These are phyloP conservation scores for Aspergillus asperescens DNA, from an alignment of 495 filamentous ascomycete genomes.

Conservation along the genomic window DNA sequence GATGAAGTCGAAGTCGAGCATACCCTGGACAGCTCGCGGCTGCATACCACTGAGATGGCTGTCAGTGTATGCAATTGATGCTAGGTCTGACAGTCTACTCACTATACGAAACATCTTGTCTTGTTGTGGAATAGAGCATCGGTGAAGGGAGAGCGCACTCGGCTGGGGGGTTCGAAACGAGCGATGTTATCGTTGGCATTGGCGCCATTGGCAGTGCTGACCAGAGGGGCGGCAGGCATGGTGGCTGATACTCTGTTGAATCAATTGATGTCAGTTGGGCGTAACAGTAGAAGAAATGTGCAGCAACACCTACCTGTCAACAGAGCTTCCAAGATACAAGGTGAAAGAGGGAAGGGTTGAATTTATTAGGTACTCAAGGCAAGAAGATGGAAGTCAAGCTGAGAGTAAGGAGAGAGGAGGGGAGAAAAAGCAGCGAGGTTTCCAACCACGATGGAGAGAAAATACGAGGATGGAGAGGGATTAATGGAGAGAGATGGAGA, in stretches of 20 bases:
- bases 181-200: slow-evolving; percentile 94
- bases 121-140: slow-evolving; percentile 96
- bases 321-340: slow-evolving; percentile 13
- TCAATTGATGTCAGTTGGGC: slow-evolving; percentile 5
- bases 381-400: slow-evolving; percentile 2
- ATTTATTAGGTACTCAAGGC: slow-evolving; percentile 22
- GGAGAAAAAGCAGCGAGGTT: slow-evolving; percentile 18
- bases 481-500: slow-evolving; percentile 18
- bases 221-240: slow-evolving; percentile 46
- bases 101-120: slow-evolving; percentile 99
- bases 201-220: slow-evolving; percentile 42
- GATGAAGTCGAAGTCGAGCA: slow-evolving; percentile 99
- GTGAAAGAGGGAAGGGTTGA: slow-evolving; percentile 9
- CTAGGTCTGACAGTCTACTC: slow-evolving; percentile 28
- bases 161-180: slow-evolving; percentile 88
- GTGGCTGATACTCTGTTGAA: slow-evolving; percentile 25
- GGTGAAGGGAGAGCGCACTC: slow-evolving; percentile 79
- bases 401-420: slow-evolving; percentile 13
- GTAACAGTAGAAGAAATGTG: not conserved
- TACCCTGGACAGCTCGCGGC: slow-evolving; percentile 96
- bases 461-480: slow-evolving; percentile 18
- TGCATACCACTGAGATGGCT: slow-evolving; percentile 69
- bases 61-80: slow-evolving; percentile 15
- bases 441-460: slow-evolving; percentile 15
- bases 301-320: slow-evolving; percentile 21